These are phyloP conservation scores for Olyra latifolia DNA, from an alignment of 176 grass and related monocot genomes.

Conservation along the genomic window DNA sequence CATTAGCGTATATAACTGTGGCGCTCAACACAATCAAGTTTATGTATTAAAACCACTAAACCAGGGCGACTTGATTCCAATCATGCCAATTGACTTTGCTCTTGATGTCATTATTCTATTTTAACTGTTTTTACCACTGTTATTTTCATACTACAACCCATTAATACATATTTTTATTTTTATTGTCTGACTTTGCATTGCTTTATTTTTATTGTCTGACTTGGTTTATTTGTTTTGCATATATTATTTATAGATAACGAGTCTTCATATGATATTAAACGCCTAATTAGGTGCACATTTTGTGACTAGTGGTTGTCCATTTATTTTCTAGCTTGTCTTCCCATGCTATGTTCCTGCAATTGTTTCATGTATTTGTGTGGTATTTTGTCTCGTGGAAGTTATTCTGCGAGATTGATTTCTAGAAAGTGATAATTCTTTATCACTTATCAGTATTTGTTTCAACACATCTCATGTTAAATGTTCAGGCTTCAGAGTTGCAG, in stretches of 20 bases:
- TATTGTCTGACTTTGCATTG: too few species aligned
- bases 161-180: too few species aligned
- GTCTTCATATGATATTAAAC: neutral
- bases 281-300: neutral
- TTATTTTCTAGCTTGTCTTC: neutral
- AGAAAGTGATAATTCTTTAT: slow-evolving; percentile 13
- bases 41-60: neutral
- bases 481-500: slow-evolving; percentile 91
- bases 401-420: neutral
- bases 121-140: neutral
- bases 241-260: neutral
- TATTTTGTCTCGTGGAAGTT: neutral
- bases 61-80: neutral
- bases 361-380: neutral
- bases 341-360: neutral
- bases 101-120: neutral
- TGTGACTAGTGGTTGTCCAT: neutral
- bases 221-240: neutral
- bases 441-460: neutral
- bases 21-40: neutral
- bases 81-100: neutral
- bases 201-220: neutral
- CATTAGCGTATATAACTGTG: neutral
- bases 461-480: slow-evolving; percentile 29
- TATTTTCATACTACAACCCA: neutral